A percentile compares a stretch with the other conserved stretches of the same genome.
Conservation (phyloP, 345 rosid species). For the Gossypium mustelinum region DNA sequence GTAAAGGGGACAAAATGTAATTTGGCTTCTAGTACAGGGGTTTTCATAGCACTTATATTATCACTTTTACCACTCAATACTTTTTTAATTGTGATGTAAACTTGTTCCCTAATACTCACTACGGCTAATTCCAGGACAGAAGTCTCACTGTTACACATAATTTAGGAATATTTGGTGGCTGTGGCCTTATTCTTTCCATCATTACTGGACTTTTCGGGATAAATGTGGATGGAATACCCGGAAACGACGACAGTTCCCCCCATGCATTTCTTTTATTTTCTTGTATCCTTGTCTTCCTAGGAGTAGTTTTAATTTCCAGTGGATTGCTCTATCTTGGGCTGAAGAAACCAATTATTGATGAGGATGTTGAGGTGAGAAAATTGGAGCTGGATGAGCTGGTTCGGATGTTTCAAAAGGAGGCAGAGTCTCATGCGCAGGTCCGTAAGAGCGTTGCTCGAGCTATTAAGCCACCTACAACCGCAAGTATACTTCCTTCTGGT, state of each 20-base stretch:
- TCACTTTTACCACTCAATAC: background rate
- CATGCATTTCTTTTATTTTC: slow-evolving; percentile 49
- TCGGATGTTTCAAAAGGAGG: slow-evolving; percentile 51
- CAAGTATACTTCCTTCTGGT: slow-evolving; percentile 32
- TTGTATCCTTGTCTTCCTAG: slow-evolving; percentile 36
- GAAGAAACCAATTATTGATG: slow-evolving; percentile 43
- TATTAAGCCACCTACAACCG: slow-evolving; percentile 31
- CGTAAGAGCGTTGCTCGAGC: slow-evolving; percentile 32
- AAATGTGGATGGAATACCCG: slow-evolving; percentile 67
- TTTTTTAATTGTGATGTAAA: background rate
- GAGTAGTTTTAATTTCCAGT: slow-evolving; percentile 33
- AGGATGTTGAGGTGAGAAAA: slow-evolving; percentile 43
- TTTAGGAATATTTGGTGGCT: slow-evolving; percentile 65
- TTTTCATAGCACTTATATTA: too few relatives aligned
- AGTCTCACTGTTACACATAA: slow-evolving; percentile 63
- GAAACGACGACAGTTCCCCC: slow-evolving; percentile 33
- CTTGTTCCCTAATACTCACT: background rate
- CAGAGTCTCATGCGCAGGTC: slow-evolving; percentile 60
- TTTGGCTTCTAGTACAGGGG: too few relatives aligned
- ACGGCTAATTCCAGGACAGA: slow-evolving; percentile 38
- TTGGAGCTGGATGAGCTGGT: slow-evolving; percentile 60
- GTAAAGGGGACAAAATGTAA: too few relatives aligned
- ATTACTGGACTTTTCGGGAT: slow-evolving; percentile 61
- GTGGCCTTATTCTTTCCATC: slow-evolving; percentile 55
- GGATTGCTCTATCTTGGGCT: slow-evolving; percentile 56